Conservation (phyloP, 805 yeast genomes). For the Candida cerambycidarum region DNA sequence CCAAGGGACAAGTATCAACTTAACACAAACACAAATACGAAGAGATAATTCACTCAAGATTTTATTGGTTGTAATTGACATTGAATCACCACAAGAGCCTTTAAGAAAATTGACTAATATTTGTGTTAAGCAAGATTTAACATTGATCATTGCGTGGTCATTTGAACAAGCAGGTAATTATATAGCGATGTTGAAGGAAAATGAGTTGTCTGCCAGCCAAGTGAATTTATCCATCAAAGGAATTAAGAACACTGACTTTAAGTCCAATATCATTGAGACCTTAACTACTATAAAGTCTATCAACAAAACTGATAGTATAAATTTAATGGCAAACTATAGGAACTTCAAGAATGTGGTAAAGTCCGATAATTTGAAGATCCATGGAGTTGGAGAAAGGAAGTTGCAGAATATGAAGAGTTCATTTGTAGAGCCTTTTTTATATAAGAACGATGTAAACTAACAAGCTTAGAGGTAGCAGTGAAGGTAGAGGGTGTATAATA, state of each 20-base stretch:
- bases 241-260: constrained; percentile 40
- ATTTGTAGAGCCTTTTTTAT: constrained; percentile 52
- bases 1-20: constrained; percentile 31
- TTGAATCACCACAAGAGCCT: constrained; percentile 53
- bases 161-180: constrained; percentile 50
- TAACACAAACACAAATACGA: constrained; percentile 19
- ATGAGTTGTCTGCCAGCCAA: constrained; percentile 33
- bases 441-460: constrained; percentile 21
- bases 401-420: constrained; percentile 37
- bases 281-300: constrained; percentile 47
- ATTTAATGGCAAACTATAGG: constrained; percentile 49
- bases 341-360: constrained; percentile 41
- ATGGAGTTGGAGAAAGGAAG: constrained; percentile 52
- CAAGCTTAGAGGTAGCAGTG: not conserved
- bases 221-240: constrained; percentile 41
- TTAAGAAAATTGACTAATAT: constrained; percentile 48
- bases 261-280: constrained; percentile 43
- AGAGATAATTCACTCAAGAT: constrained; percentile 49
- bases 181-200: constrained; percentile 36
- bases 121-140: constrained; percentile 49
- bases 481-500: no score
- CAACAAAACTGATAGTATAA: constrained; percentile 55
- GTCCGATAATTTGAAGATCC: constrained; percentile 30
- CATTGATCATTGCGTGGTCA: constrained; percentile 53
- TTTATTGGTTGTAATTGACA: constrained; percentile 62